Evolutionary conservation across 768 basidiomycete genomes (phyloP).

Genomic region (Podaxis pistillaris): DNA sequence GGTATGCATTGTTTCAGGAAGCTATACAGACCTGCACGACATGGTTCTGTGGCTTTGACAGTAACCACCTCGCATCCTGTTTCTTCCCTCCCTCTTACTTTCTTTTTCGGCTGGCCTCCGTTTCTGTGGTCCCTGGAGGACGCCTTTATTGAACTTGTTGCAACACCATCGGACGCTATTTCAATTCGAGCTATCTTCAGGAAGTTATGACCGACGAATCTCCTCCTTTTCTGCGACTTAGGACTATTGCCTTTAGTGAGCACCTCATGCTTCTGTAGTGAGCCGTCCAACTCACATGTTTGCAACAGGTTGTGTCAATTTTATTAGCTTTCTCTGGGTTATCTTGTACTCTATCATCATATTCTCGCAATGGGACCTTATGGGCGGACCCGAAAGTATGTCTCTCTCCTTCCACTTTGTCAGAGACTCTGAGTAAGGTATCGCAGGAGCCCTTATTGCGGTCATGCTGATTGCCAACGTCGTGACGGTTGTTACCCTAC

Average conservation of each 20-base stretch:
- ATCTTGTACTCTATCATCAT: conserved; percentile 25
- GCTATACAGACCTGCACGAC: conserved; percentile 2
- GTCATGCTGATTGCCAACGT: conserved; percentile 27
- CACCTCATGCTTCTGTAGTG: background rate
- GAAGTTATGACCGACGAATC: conserved; percentile 10
- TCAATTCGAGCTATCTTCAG: background rate
- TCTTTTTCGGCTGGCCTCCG: background rate
- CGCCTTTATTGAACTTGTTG: background rate
- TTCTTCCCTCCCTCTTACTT: background rate
- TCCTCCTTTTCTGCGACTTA: conserved; percentile 14
- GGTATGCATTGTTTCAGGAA: background rate
- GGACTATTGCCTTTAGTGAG: conserved; percentile 18
- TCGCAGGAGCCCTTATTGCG: conserved; percentile 24
- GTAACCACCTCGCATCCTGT: background rate
- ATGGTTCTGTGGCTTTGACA: background rate
- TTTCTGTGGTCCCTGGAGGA: conserved; percentile 10
- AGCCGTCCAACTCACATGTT: background rate
- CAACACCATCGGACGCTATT: background rate
- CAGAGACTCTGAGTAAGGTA: background rate
- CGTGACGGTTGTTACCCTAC: conserved; percentile 26
- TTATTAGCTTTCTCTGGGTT: conserved; percentile 27
- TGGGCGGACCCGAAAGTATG: conserved; percentile 27
- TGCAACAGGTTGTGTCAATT: conserved; percentile 21
- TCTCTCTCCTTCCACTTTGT: background rate
- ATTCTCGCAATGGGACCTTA: conserved; percentile 26